A percentile compares a stretch with the other conserved stretches of the same genome.
phyloP scores from a whole-genome alignment of 164 flowering plant species.

The Nymphaea thermarum region DNA sequence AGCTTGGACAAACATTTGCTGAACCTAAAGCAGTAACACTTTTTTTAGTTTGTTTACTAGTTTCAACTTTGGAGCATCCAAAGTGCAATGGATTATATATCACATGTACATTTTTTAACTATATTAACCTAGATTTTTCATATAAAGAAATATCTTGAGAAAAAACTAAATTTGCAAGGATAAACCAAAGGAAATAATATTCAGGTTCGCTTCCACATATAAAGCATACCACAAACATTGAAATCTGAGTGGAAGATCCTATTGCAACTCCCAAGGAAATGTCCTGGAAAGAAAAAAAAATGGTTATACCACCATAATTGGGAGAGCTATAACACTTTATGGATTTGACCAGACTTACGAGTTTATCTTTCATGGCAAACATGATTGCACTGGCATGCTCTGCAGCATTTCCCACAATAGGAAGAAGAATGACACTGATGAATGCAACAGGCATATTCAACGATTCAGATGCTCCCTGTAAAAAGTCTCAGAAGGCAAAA shows the following conservation, averaged over 20 bases:
- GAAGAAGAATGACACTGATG: conserved; percentile 67
- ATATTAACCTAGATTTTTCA: too few species aligned
- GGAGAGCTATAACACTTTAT: neutral
- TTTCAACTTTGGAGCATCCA: too few species aligned
- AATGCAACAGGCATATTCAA: conserved; percentile 66
- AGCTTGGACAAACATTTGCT: too few species aligned
- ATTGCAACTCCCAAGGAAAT: conserved; percentile 69
- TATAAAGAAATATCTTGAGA: too few species aligned
- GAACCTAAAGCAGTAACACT: too few species aligned
- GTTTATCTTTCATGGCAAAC: conserved; percentile 70
- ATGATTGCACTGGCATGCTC: conserved; percentile 77
- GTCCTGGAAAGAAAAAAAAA: conserved; percentile 24
- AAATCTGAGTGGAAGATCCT: conserved; percentile 71
- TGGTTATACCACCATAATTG: neutral
- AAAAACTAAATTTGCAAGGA: too few species aligned
- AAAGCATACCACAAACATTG: conserved; percentile 60
- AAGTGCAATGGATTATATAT: too few species aligned
- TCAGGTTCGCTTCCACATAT: neutral
- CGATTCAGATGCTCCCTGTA: conserved; percentile 63
- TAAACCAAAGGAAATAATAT: too few species aligned
- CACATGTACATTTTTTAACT: too few species aligned
- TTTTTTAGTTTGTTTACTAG: too few species aligned
- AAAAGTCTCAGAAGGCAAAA: conserved; percentile 4
- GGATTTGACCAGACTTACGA: conserved; percentile 28
- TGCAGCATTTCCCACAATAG: conserved; percentile 74